Conservation (phyloP, 1,139 yeast species). For the Hansenula lynferdii region DNA sequence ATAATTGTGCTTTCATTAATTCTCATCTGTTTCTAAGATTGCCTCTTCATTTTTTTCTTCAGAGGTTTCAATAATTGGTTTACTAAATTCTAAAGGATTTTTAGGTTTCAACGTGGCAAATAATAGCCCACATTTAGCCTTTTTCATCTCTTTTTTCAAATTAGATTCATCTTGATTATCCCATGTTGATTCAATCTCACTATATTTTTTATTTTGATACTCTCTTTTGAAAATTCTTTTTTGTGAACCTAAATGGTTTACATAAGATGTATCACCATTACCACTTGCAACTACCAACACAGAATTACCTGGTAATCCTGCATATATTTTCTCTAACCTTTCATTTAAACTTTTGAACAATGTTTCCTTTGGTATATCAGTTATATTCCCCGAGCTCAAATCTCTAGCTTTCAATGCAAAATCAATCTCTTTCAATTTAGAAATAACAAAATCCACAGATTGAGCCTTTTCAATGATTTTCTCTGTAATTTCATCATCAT, state of each 20-base stretch:
- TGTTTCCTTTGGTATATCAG: constrained; percentile 14
- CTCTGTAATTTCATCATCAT: constrained; percentile 57
- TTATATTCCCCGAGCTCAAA: constrained; percentile 16
- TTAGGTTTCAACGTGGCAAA: constrained; percentile 41
- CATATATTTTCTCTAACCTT: constrained; percentile 46
- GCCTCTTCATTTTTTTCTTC: not conserved
- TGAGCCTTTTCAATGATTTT: constrained; percentile 32
- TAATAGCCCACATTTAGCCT: constrained; percentile 53
- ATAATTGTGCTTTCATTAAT: not conserved
- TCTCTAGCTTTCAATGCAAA: constrained; percentile 15
- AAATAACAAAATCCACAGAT: constrained; percentile 47
- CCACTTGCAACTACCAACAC: constrained; percentile 60
- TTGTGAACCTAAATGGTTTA: constrained; percentile 42
- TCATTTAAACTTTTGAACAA: constrained; percentile 30
- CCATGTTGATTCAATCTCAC: constrained; percentile 47
- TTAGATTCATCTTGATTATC: constrained; percentile 40
- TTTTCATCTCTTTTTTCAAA: constrained; percentile 35
- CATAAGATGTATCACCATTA: constrained; percentile 52
- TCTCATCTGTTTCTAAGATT: not conserved
- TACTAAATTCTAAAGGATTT: not conserved
- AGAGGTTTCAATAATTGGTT: too few species aligned
- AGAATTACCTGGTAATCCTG: constrained; percentile 51
- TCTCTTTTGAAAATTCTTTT: constrained; percentile 29
- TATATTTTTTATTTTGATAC: constrained; percentile 37
- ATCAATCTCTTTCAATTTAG: constrained; percentile 58